Conservation (phyloP, 345 rosid genomes). For the Camelina neglecta region DNA sequence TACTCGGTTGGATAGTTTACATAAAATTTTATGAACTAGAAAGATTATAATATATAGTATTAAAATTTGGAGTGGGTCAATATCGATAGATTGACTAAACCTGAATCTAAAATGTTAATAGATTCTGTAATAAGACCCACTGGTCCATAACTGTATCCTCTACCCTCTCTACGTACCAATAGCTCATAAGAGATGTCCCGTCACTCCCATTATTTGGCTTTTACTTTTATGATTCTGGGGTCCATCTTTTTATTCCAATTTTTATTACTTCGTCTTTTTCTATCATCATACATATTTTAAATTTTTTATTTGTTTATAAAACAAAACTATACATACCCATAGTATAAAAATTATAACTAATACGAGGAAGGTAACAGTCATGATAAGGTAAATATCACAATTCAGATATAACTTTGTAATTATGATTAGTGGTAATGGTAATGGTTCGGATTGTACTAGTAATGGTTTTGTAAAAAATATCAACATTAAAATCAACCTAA, state of each 20-base stretch:
- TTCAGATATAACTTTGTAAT: not conserved
- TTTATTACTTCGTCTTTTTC: slow-evolving; percentile 14
- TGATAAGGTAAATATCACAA: not conserved
- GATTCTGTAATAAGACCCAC: slow-evolving; percentile 42
- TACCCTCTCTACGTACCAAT: slow-evolving; percentile 36
- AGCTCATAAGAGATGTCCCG: slow-evolving; percentile 41
- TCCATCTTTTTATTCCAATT: slow-evolving; percentile 28
- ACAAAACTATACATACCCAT: too few species aligned
- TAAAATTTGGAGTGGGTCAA: slow-evolving; percentile 25
- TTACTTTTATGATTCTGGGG: slow-evolving; percentile 37
- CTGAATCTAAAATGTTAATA: slow-evolving; percentile 32
- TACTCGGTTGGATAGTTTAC: not conserved
- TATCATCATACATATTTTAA: too few species aligned
- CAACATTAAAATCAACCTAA: not conserved
- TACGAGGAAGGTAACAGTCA: not conserved
- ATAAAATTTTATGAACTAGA: not conserved
- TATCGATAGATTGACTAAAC: slow-evolving; percentile 40
- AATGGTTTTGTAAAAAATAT: not conserved
- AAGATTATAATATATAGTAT: not conserved
- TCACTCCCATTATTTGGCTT: slow-evolving; percentile 40
- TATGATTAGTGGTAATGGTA: not conserved
- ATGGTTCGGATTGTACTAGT: not conserved
- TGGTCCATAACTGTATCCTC: slow-evolving; percentile 43
- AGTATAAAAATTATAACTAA: too few species aligned
- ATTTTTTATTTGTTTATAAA: too few species aligned